Percentiles rank a stretch among this genome's conserved stretches.
Conservation (phyloP, 2,329 filamentous ascomycete genomes). For the Corynespora cassiicola region DNA sequence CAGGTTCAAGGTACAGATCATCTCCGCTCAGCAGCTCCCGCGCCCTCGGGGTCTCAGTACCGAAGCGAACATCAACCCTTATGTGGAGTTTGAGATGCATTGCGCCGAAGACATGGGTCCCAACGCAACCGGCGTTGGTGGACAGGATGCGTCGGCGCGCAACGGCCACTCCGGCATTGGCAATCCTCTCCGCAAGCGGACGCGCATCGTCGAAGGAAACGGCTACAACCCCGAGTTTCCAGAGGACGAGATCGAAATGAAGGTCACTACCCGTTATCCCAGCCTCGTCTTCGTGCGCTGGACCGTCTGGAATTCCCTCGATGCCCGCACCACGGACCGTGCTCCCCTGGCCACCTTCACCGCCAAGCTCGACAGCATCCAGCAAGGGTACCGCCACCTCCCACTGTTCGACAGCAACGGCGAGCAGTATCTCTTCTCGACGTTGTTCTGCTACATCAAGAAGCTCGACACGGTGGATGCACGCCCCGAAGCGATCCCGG, state of each 20-base stretch:
- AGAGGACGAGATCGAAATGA: constrained; percentile 79
- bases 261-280: constrained; percentile 90
- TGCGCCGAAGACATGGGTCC: constrained; percentile 91
- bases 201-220: constrained; percentile 82
- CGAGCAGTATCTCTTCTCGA: constrained; percentile 93
- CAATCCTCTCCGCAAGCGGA: constrained; percentile 78
- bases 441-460: constrained; percentile 87
- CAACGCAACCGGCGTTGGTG: constrained; percentile 71
- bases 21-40: constrained; percentile 95
- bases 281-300: constrained; percentile 93
- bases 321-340: constrained; percentile 71
- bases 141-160: constrained; percentile 68
- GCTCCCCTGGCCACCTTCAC: constrained; percentile 85
- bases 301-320: constrained; percentile 85
- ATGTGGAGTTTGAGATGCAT: constrained; percentile 93
- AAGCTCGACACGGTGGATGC: constrained; percentile 61
- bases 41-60: constrained; percentile 75
- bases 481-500: constrained; percentile 26
- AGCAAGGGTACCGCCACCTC: constrained; percentile 90
- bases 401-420: constrained; percentile 88
- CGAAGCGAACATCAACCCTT: constrained; percentile 84
- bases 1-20: constrained; percentile 83
- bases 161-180: constrained; percentile 70
- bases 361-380: constrained; percentile 86
- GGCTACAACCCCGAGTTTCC: constrained; percentile 93